Conservation (phyloP, 2,329 filamentous ascomycete species). For the Nectriaceae sp. region DNA sequence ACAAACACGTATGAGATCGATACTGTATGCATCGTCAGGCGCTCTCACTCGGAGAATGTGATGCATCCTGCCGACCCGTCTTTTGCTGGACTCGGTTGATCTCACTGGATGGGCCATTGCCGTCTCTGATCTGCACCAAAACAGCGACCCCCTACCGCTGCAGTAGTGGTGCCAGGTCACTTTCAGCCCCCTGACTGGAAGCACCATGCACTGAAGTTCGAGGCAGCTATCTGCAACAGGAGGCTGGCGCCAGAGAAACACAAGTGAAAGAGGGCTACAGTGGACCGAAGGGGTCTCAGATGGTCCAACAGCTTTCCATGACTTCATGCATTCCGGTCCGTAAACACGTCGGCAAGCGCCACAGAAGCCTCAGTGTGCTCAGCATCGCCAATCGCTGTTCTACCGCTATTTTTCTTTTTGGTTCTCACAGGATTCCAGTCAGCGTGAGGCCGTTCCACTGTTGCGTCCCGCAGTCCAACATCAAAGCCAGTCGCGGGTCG, state of each 20-base stretch:
- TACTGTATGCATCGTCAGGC: constrained; percentile 20
- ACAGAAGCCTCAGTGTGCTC: constrained; percentile 12
- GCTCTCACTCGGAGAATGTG: constrained; percentile 18
- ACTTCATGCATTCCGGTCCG: constrained; percentile 37
- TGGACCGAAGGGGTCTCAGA: neutral
- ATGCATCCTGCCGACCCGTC: constrained; percentile 26
- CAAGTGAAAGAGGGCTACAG: neutral
- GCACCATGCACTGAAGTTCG: constrained; percentile 3
- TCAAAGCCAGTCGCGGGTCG: too few species aligned
- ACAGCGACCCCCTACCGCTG: constrained; percentile 13
- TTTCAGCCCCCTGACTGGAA: constrained; percentile 4
- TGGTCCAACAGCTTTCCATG: neutral
- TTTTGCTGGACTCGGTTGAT: constrained; percentile 5
- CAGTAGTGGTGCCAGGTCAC: constrained; percentile 33
- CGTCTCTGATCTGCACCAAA: constrained; percentile 26
- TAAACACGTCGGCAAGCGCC: constrained; percentile 30
- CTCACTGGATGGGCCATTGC: constrained; percentile 19
- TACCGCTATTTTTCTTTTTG: constrained; percentile 16
- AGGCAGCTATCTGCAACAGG: constrained; percentile 29
- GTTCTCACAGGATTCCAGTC: constrained; percentile 21
- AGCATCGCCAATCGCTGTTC: constrained; percentile 20
- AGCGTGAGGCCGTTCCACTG: constrained; percentile 26
- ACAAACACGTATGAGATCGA: constrained; percentile 23
- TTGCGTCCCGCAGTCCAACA: too few species aligned
- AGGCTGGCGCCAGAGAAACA: too few species aligned